Evolutionary conservation across 768 basidiomycete genomes (phyloP).

Genomic region (Russula olivacea): DNA sequence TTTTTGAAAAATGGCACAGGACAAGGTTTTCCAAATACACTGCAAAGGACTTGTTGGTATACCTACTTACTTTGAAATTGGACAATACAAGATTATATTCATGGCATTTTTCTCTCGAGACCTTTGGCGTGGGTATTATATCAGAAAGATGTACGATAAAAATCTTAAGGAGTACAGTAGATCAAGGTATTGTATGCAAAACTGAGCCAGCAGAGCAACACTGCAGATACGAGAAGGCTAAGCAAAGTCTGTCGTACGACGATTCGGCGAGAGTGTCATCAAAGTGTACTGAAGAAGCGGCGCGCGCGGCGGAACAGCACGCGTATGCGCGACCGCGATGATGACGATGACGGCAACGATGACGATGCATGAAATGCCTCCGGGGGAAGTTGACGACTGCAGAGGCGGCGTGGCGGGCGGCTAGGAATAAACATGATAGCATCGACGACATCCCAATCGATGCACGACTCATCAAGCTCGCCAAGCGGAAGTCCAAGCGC

Average conservation of each 20-base stretch:
- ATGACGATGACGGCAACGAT: background rate
- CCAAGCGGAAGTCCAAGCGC: constrained; percentile 12
- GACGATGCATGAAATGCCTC: too few species aligned
- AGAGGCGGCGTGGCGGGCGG: background rate
- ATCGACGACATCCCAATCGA: constrained; percentile 7
- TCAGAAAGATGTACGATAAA: too few species aligned
- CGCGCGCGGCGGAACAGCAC: constrained; percentile 7
- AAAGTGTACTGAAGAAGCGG: background rate
- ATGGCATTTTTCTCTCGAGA: too few species aligned
- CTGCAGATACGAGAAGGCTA: background rate
- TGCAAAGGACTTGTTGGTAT: too few species aligned
- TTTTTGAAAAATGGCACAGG: too few species aligned
- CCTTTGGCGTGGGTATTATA: too few species aligned
- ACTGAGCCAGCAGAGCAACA: background rate
- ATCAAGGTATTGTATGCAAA: background rate
- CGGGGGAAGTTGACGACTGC: background rate
- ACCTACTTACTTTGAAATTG: too few species aligned
- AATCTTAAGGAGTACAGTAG: background rate
- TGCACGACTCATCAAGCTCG: background rate
- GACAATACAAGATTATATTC: too few species aligned
- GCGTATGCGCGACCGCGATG: constrained; percentile 4
- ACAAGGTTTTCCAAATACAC: too few species aligned
- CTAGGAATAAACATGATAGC: constrained; percentile 3
- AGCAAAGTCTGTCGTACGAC: background rate
- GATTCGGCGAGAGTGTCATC: background rate